These are phyloP conservation scores for Clavaria fumosa DNA, from an alignment of 768 basidiomycete species.

Conservation along the genomic window DNA sequence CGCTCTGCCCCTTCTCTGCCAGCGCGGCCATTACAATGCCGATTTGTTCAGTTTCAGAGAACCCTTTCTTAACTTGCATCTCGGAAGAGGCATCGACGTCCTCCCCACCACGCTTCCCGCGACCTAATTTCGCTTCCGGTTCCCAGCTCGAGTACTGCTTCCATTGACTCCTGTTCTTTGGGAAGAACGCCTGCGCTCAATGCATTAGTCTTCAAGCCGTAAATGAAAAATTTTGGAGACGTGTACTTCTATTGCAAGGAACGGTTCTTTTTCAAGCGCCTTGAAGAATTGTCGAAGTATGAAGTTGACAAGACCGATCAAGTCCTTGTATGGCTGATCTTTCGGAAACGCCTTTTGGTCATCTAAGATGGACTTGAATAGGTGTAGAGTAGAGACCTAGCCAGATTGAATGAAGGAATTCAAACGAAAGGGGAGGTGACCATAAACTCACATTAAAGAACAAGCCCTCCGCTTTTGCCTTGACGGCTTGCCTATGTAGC, in stretches of 20 bases:
- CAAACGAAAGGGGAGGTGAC: constrained; percentile 12
- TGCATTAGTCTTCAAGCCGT: constrained; percentile 5
- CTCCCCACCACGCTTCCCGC: no score
- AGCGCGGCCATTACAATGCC: constrained; percentile 72
- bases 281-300: constrained; percentile 93
- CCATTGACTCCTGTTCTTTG: constrained; percentile 78
- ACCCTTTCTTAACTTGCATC: constrained; percentile 72
- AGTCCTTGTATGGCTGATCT: constrained; percentile 68
- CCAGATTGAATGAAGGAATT: constrained; percentile 9
- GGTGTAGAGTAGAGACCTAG: constrained; percentile 80
- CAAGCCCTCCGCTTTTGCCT: constrained; percentile 82
- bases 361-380: constrained; percentile 79
- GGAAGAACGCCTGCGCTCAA: constrained; percentile 61
- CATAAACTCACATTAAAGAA: constrained; percentile 72
- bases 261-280: constrained; percentile 64
- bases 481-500: constrained; percentile 83
- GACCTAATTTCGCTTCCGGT: constrained; percentile 35
- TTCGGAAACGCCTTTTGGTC: constrained; percentile 68
- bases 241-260: constrained; percentile 78
- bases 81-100: no score
- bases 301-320: constrained; percentile 70
- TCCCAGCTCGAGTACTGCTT: constrained; percentile 73
- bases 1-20: constrained; percentile 44
- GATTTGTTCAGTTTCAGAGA: constrained; percentile 79
- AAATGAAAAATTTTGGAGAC: constrained; percentile 7